Conservation (phyloP, 1,284 basidiomycete species). For the Boletus sp. region DNA sequence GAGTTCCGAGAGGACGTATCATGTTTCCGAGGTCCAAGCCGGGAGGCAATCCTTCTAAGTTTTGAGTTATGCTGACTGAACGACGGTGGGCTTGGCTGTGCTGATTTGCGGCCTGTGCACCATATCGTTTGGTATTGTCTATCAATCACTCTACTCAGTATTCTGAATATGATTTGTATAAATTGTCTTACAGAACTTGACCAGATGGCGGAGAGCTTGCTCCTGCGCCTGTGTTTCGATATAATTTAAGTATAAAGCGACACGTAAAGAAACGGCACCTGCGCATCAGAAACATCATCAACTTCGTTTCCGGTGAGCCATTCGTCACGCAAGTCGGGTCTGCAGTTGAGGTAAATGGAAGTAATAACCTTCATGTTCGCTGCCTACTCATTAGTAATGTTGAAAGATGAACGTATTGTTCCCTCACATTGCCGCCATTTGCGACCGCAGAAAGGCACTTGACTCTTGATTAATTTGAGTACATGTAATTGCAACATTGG, state of each 20-base stretch:
- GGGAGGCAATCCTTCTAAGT: slow-evolving; percentile 75
- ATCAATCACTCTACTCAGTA: slow-evolving; percentile 12
- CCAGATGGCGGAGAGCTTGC: slow-evolving; percentile 90
- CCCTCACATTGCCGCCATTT: slow-evolving; percentile 95
- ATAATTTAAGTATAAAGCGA: slow-evolving; percentile 12
- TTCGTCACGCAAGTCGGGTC: slow-evolving; percentile 96
- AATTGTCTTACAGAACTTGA: slow-evolving; percentile 84
- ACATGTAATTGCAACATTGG: slow-evolving; percentile 94
- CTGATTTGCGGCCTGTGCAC: slow-evolving; percentile 60
- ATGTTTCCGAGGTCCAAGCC: slow-evolving; percentile 75
- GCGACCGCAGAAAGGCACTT: slow-evolving; percentile 97
- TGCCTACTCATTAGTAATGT: slow-evolving; percentile 40
- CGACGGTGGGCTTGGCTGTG: slow-evolving; percentile 66
- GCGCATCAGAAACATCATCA: slow-evolving; percentile 86
- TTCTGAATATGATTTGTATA: background rate
- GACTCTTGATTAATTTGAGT: slow-evolving; percentile 98
- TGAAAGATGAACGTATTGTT: background rate
- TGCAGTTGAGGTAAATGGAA: slow-evolving; percentile 95
- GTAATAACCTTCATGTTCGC: slow-evolving; percentile 99
- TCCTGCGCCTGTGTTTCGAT: slow-evolving; percentile 80
- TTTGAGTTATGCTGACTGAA: slow-evolving; percentile 78
- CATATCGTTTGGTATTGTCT: slow-evolving; percentile 85
- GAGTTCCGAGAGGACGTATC: slow-evolving; percentile 75
- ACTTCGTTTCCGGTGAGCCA: slow-evolving; percentile 96
- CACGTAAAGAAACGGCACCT: slow-evolving; percentile 47